Evolutionary conservation across 2,329 filamentous ascomycete species (phyloP).

Genomic region (Septoria petroselini): DNA sequence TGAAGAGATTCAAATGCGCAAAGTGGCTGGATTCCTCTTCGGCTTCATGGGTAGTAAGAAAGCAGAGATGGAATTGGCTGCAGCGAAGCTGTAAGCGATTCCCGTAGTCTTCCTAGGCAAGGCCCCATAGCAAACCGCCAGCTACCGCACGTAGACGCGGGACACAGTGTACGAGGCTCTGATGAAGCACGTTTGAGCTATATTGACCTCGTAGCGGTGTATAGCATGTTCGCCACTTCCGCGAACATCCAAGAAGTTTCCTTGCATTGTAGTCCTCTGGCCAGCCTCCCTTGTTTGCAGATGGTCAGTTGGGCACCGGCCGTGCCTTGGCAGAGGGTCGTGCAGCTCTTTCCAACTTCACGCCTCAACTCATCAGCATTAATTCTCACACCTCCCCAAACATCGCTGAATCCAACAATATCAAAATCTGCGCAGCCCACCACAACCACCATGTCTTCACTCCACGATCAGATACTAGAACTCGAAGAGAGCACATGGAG

Average conservation of each 20-base stretch:
- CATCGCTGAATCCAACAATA: neutral
- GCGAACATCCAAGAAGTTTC: no score
- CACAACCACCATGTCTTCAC: slow-evolving; percentile 17
- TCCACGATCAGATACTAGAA: slow-evolving; percentile 28
- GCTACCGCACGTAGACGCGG: no score
- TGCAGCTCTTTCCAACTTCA: neutral
- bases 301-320: no score
- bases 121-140: no score
- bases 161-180: no score
- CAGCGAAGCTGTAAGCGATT: slow-evolving; percentile 25
- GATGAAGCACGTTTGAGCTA: slow-evolving; percentile 3
- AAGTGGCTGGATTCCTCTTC: slow-evolving; percentile 59
- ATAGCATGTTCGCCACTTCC: no score
- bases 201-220: no score
- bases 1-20: slow-evolving; percentile 66
- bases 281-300: no score
- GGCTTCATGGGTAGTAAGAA: slow-evolving; percentile 51
- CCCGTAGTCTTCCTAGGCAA: no score
- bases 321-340: no score
- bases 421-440: neutral
- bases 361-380: no score
- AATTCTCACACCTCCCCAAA: neutral
- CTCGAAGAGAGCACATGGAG: slow-evolving; percentile 35
- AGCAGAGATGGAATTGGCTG: slow-evolving; percentile 21
- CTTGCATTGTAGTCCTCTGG: no score